Percentiles rank a stretch among this genome's conserved stretches.
Evolutionary conservation across 108 stramenopile species (phyloP).

Genomic region (Hondaea fermentalgiana): DNA sequence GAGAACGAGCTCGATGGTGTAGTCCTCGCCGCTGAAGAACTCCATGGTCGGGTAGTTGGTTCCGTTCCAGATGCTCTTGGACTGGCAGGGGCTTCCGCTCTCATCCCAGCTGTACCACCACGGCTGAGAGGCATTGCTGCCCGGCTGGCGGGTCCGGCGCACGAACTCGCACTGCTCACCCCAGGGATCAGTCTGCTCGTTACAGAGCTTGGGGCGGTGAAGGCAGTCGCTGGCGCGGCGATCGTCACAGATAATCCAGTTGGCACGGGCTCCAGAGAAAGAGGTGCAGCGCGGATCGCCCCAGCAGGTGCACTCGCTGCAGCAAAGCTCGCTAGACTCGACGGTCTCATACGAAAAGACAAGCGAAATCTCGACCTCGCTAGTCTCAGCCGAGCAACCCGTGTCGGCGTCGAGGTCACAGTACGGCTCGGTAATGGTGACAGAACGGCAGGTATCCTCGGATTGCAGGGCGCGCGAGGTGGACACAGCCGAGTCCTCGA

Average conservation of each 20-base stretch:
- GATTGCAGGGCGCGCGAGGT: neutral
- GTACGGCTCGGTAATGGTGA: neutral
- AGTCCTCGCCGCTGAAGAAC: neutral
- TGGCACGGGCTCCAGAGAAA: neutral
- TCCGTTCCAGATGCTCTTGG: neutral
- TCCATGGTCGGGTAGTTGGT: neutral
- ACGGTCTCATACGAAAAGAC: neutral
- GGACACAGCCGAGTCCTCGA: neutral
- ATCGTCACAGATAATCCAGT: conserved; percentile 10
- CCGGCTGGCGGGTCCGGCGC: neutral
- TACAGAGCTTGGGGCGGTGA: neutral
- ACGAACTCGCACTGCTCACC: neutral
- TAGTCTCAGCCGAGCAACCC: neutral
- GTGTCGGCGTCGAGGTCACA: neutral
- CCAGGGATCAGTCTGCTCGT: neutral
- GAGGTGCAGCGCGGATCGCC: neutral
- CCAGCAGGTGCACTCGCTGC: neutral
- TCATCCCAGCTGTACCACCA: neutral
- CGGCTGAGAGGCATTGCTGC: neutral
- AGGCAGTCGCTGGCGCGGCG: neutral
- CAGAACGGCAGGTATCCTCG: neutral
- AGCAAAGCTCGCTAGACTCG: neutral
- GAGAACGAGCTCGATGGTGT: neutral
- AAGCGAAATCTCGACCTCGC: neutral
- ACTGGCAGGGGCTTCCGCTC: neutral